A percentile compares a stretch with the other conserved stretches of the same genome.
phyloP scores from a whole-genome alignment of 129 eudicot species.

The Cynara cardunculus region DNA sequence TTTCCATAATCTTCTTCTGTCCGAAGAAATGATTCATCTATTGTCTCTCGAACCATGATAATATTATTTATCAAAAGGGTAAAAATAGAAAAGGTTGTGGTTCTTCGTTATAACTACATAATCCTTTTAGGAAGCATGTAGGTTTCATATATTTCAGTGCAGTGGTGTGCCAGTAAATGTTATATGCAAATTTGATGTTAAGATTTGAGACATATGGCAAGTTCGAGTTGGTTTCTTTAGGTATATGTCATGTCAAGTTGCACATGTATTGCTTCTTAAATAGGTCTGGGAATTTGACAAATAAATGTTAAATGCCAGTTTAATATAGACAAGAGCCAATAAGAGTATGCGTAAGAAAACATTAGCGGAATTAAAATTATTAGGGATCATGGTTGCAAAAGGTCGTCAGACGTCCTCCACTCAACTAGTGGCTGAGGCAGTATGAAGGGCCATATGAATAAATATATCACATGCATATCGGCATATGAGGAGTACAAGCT shows the following conservation, averaged over 20 bases:
- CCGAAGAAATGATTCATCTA: too few species aligned
- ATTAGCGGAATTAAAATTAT: neutral
- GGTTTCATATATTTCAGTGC: neutral
- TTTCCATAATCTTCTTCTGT: too few species aligned
- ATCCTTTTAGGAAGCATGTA: neutral
- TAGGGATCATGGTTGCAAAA: neutral
- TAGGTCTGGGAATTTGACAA: neutral
- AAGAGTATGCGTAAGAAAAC: neutral
- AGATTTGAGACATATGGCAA: constrained; percentile 4
- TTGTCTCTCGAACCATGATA: too few species aligned
- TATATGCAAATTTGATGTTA: neutral
- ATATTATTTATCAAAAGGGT: too few species aligned
- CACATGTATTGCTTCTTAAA: neutral
- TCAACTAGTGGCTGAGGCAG: neutral
- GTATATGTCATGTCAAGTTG: constrained; percentile 3
- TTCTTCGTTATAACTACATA: neutral
- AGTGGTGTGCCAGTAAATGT: neutral
- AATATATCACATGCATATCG: neutral
- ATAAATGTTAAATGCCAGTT: neutral
- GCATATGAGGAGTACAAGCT: neutral
- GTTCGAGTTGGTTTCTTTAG: neutral
- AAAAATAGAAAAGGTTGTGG: too few species aligned
- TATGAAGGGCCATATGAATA: neutral
- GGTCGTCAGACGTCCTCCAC: neutral
- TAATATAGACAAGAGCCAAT: neutral